Conservation (phyloP, 2,329 filamentous ascomycete species). For the Paracoccidioides brasiliensis region DNA sequence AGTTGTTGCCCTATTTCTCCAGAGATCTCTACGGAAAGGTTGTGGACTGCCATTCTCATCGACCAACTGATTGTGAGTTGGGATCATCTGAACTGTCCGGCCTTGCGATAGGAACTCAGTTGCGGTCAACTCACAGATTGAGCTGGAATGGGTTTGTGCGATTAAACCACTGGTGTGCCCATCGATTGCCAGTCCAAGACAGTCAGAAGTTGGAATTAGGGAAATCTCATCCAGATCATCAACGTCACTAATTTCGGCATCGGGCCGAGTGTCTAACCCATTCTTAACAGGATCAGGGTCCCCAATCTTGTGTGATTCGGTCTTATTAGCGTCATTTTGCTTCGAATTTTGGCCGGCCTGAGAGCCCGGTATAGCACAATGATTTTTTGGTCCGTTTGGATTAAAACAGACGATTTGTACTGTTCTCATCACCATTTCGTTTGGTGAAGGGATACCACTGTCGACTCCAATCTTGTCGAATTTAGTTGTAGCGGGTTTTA, state of each 20-base stretch:
- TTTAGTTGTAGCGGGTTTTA: neutral
- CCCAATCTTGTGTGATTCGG: neutral
- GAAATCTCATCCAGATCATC: neutral
- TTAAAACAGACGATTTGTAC: conserved; percentile 4
- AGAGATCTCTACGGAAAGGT: conserved; percentile 2
- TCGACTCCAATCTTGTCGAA: neutral
- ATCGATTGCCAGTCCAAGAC: neutral
- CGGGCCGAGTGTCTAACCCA: neutral
- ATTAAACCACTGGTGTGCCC: neutral
- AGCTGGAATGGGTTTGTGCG: neutral
- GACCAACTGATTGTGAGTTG: conserved; percentile 15
- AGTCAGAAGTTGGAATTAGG: neutral
- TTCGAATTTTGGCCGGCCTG: neutral
- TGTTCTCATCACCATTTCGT: neutral
- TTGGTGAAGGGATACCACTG: neutral
- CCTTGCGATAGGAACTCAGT: neutral
- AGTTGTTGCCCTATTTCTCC: neutral
- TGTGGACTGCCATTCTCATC: conserved; percentile 27
- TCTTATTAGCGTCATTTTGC: neutral
- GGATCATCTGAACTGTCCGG: neutral
- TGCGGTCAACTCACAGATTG: conserved; percentile 1
- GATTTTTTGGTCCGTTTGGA: conserved; percentile 3
- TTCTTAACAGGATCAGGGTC: neutral
- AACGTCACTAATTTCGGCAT: neutral
- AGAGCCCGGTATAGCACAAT: neutral